Percentiles rank a stretch among this genome's conserved stretches.
Evolutionary conservation across 2,329 filamentous ascomycete genomes (phyloP).

Genomic region (Talaromyces sp.): DNA sequence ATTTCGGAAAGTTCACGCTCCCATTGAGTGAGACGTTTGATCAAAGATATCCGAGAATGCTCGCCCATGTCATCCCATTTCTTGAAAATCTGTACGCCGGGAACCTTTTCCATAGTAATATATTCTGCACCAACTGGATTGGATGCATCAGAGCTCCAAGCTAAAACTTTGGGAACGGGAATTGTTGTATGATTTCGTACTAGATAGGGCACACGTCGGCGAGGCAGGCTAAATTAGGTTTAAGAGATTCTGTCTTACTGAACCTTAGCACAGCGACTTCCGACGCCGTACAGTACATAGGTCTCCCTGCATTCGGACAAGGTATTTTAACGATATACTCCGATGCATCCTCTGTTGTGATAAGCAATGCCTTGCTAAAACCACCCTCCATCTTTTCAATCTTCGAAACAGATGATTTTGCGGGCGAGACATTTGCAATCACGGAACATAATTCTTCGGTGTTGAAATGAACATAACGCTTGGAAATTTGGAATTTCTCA

Average conservation of each 20-base stretch:
- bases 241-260: conserved; percentile 1
- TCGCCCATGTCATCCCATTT: conserved; percentile 28
- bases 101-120: conserved; percentile 23
- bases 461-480: conserved; percentile 8
- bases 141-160: conserved; percentile 21
- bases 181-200: conserved; percentile 13
- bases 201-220: conserved; percentile 4
- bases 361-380: conserved; percentile 23
- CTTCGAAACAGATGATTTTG: not conserved
- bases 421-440: not conserved
- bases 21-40: conserved; percentile 25
- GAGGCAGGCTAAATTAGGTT: not conserved
- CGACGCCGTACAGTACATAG: conserved; percentile 25
- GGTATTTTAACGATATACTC: conserved; percentile 23
- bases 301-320: conserved; percentile 21
- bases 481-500: conserved; percentile 12
- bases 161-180: conserved; percentile 28
- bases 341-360: conserved; percentile 19
- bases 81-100: conserved; percentile 23
- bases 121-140: conserved; percentile 29
- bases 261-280: conserved; percentile 22
- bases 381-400: conserved; percentile 14
- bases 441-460: conserved; percentile 5
- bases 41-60: conserved; percentile 18
- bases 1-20: conserved; percentile 24